A percentile compares a stretch with the other conserved stretches of the same genome.
phyloP scores from a whole-genome alignment of 495 filamentous ascomycete genomes.

The Zalerion maritima region DNA sequence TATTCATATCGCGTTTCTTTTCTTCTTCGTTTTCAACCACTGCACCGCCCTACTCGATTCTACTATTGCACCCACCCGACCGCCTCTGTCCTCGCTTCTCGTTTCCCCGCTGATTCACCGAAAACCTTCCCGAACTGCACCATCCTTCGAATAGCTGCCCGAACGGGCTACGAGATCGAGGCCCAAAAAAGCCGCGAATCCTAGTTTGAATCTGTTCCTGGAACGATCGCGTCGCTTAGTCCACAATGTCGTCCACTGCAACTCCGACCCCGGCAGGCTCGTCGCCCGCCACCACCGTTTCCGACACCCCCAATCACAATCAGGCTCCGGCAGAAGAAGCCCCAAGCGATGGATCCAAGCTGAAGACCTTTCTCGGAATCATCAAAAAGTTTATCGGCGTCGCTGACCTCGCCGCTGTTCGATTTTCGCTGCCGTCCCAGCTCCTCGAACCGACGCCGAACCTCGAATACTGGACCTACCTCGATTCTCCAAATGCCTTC shows the following conservation, averaged over 20 bases:
- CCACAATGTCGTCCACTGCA: conserved; percentile 14
- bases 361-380: conserved; percentile 71
- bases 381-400: conserved; percentile 89
- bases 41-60: not conserved
- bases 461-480: conserved; percentile 96
- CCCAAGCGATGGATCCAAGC: conserved; percentile 67
- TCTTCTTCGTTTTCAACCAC: no score
- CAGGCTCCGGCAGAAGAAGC: conserved; percentile 40
- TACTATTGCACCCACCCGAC: not conserved
- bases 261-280: conserved; percentile 11
- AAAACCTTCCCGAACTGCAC: conserved; percentile 4
- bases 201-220: conserved; percentile 1
- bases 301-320: conserved; percentile 9
- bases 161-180: no score
- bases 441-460: conserved; percentile 92
- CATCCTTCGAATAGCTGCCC: no score
- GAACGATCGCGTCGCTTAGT: no score
- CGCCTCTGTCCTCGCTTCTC: not conserved
- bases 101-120: conserved; percentile 2
- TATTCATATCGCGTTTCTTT: no score
- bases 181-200: no score
- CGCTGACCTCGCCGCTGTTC: conserved; percentile 82
- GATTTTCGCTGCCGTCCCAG: conserved; percentile 90
- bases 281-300: conserved; percentile 12
- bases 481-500: conserved; percentile 92